Evolutionary conservation across 2,329 filamentous ascomycete species (phyloP), one percentile per base, ranked within the genome.

Genomic region (Sarocladiaceae sp.): DNA sequence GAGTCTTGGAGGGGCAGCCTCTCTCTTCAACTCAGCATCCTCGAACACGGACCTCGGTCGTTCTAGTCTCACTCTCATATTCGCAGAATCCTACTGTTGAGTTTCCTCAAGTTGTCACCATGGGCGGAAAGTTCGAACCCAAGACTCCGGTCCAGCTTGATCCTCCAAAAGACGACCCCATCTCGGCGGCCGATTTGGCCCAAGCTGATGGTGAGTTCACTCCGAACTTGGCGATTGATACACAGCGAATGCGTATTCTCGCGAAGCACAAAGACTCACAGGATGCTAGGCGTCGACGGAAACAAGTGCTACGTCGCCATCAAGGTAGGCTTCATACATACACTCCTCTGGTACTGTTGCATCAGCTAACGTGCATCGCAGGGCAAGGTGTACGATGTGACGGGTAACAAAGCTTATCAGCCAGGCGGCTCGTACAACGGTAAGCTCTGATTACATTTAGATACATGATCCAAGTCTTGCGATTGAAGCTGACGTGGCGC

Each of bases 381-480:
- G 84, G 91, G 93, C 55, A 88, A 85, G 49, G 84, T 98, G 43
- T 98, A 96, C 59, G 91, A 98, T 59, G 93, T 98, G 48, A 88
- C 80, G 19, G 86, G 84, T 43, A 98, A 97, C 65, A 82, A 85
- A 52, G 82, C 86, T 13, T 98, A 98, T 62, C 80, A 82, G 37
- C 81, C 85, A 9, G 84, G 82, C 19, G 90, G 88, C 39, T 81
- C 83, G 50, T 98, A 98, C 65, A 78, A 87, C 56, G 86, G 93
- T 96, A 72, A 58, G 74, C n/a, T n/a, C n/a, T n/a, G n/a, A n/a
- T 65, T 19, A 9, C 35, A 16, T n/a, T 13, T 29, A 10, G 13
- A 9, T 16, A 26, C 10, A 19, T 4, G 18, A 18, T 12, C 24
- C n/a, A 15, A 11, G 13, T 18, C 6, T 12, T 15, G 12, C 26